These are phyloP conservation scores for Adansonia madagascariensis DNA, from an alignment of 441 rosid species.

Conservation along the genomic window DNA sequence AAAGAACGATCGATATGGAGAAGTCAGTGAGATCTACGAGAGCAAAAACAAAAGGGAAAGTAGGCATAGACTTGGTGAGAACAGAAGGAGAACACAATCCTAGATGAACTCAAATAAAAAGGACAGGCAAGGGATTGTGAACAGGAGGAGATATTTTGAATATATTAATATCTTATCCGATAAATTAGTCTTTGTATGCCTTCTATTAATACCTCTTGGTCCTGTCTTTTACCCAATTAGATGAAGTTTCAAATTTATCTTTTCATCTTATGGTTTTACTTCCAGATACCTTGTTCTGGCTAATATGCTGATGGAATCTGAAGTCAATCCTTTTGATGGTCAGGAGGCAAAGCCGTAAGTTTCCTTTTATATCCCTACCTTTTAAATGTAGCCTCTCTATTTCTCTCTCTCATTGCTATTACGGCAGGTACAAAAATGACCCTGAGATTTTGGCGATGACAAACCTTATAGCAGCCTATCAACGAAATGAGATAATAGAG, in stretches of 20 bases:
- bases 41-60: neutral
- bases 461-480: conserved; percentile 94
- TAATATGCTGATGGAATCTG: conserved; percentile 99
- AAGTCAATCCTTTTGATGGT: conserved; percentile 99
- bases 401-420: conserved; percentile 22
- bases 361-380: conserved; percentile 4
- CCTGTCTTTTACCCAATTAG: neutral
- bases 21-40: neutral
- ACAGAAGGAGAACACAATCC: neutral
- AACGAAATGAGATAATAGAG: conserved; percentile 92
- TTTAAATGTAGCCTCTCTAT: conserved; percentile 5
- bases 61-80: neutral
- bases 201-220: neutral
- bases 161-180: neutral
- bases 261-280: neutral
- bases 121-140: neutral
- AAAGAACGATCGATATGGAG: neutral
- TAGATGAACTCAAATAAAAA: neutral
- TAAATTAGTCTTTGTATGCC: neutral
- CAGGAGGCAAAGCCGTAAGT: conserved; percentile 99
- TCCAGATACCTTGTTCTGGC: conserved; percentile 94
- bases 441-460: conserved; percentile 99
- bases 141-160: neutral
- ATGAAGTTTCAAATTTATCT: conserved; percentile 4
- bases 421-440: conserved; percentile 85